phyloP scores from a whole-genome alignment of 352 stramenopile species.

The Stramenopiles sp. region DNA sequence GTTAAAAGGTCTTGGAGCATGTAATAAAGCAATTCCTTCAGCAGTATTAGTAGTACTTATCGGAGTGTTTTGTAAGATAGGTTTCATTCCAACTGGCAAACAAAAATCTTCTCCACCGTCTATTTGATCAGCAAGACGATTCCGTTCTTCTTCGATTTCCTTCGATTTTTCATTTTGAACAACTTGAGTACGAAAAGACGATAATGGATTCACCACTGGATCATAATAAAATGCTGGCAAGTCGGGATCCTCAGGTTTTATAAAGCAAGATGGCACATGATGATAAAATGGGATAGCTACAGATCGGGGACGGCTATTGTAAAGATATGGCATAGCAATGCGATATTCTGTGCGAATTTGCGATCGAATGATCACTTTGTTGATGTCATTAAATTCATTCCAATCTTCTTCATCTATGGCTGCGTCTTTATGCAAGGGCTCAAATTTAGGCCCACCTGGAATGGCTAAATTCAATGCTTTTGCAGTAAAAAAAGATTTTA shows the following conservation, averaged over 20 bases:
- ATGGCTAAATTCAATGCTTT: constrained; percentile 98
- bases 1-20: constrained; percentile 86
- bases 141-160: constrained; percentile 8
- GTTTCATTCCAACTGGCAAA: constrained; percentile 38
- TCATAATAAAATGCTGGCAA: constrained; percentile 84
- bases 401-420: constrained; percentile 95
- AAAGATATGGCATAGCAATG: constrained; percentile 93
- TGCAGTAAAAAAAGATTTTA: constrained; percentile 91
- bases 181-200: constrained; percentile 25
- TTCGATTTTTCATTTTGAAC: neutral
- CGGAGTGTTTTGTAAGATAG: constrained; percentile 54
- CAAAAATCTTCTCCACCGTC: neutral
- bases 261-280: constrained; percentile 72
- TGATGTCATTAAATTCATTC: constrained; percentile 99
- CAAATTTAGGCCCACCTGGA: constrained; percentile 91
- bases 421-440: constrained; percentile 82
- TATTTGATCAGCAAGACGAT: neutral
- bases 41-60: constrained; percentile 72
- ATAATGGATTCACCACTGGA: constrained; percentile 87
- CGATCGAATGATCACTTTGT: constrained; percentile 98
- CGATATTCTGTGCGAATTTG: constrained; percentile 95
- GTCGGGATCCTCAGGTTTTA: constrained; percentile 62
- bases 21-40: constrained; percentile 88
- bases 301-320: constrained; percentile 82
- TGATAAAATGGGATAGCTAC: constrained; percentile 81